phyloP scores from a whole-genome alignment of 148 eudicot genomes.

The Fagopyrum homotropicum region DNA sequence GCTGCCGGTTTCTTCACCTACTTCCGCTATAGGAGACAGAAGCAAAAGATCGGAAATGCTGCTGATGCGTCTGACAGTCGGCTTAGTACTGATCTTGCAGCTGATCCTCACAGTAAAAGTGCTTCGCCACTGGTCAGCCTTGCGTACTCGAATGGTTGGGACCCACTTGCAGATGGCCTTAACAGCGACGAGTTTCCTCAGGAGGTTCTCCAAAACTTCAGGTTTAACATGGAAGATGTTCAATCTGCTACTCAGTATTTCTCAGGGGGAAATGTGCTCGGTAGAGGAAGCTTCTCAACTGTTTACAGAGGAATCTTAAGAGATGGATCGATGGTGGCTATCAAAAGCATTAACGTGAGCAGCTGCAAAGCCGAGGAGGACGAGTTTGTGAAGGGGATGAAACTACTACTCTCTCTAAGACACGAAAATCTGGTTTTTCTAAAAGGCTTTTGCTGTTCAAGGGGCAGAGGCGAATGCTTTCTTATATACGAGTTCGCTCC shows the following conservation, averaged over 20 bases:
- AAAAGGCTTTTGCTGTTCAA: conserved; percentile 85
- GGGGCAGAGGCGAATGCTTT: conserved; percentile 87
- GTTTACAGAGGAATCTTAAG: conserved; percentile 76
- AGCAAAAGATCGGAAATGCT: conserved; percentile 62
- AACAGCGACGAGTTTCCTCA: conserved; percentile 27
- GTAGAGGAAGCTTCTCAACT: conserved; percentile 65
- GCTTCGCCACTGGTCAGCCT: conserved; percentile 60
- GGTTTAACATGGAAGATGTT: conserved; percentile 78
- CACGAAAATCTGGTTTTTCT: conserved; percentile 71
- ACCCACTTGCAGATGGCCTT: conserved; percentile 38
- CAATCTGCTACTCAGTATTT: conserved; percentile 87
- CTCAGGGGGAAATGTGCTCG: conserved; percentile 59
- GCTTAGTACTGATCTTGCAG: conserved; percentile 39
- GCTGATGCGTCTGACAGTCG: conserved; percentile 45
- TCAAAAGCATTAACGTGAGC: conserved; percentile 56
- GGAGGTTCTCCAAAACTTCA: conserved; percentile 38
- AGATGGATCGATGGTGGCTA: conserved; percentile 71
- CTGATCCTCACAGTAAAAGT: conserved; percentile 40
- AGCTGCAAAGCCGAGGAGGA: conserved; percentile 80
- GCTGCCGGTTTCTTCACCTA: conserved; percentile 33
- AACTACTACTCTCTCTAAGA: conserved; percentile 53
- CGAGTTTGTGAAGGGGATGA: conserved; percentile 75
- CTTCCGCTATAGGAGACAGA: conserved; percentile 41
- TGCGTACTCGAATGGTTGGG: conserved; percentile 60
- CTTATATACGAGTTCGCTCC: conserved; percentile 71